Base-by-base conservation (phyloP, 176 grass and related monocot genomes). In the Alopecurus myosuroides region DNA sequence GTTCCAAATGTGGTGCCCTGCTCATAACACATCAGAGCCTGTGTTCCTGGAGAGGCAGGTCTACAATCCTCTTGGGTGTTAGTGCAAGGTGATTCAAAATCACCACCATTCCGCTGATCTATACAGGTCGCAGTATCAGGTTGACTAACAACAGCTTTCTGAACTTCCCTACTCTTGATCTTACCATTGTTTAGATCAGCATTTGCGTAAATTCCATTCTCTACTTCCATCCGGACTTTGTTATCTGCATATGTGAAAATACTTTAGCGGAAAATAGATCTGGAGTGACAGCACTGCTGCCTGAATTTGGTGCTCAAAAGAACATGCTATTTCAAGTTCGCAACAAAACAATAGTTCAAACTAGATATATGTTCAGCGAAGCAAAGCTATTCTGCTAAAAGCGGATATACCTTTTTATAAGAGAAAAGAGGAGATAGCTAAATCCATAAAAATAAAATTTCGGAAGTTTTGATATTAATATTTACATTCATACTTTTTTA, bases 21-120 rank as follows among this genome's bases (percentile, higher is more conserved):
- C 74, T 94, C 92, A 77, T 94, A 82, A 77, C 92, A 94, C 85
- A 94, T 73, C 33, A 94, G 74, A 1, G 92, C 92, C 70, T 80
- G 68, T 56, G 92, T 94, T 87, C 78, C 89, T 71, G 92, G 92
- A 85, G 92, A 94, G 35, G 90, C 80, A 70, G 89, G 87, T 79
- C 87, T 85, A 68, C 37, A 61, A 70, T 74, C 82, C 63, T 94
- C 90, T 61, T 89, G 81, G 12, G 7, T 67, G n/a, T 92, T 80
- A 49, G 33, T 42, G 83, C 57, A 64, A 33, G 83, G 30, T 64
- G 85, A 66, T 85, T 62, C 60, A 7, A 50, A 76, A 39, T 77
- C 87, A 52, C 60, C 67, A 68, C 26, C 15, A 25, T 50, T 92
- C 66, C 40, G 25, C 76, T 89, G 85, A 34, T 87, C 81, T 26